phyloP scores from a whole-genome alignment of 139 green algal genomes.

The Auxenochlorella pyrenoidosa region DNA sequence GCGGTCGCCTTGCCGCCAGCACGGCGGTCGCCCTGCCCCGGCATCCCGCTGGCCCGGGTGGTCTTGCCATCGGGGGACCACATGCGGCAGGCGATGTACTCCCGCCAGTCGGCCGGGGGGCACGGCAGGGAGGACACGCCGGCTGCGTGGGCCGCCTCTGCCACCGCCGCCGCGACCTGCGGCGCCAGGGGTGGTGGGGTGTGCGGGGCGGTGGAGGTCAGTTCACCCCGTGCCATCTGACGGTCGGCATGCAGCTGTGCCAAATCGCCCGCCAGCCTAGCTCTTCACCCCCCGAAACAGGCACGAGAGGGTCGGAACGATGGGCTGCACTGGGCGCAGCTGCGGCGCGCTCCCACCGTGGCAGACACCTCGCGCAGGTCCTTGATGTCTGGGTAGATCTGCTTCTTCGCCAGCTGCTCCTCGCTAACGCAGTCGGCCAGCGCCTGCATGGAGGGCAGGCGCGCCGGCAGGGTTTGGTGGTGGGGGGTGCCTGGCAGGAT shows the following conservation, averaged over 20 bases:
- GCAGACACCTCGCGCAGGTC: constrained; percentile 46
- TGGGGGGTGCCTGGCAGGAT: too few species aligned
- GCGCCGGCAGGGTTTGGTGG: too few species aligned
- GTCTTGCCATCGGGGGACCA: constrained; percentile 34
- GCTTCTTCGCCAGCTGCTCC: constrained; percentile 47
- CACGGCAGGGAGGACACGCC: constrained; percentile 35
- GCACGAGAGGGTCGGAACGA: too few species aligned
- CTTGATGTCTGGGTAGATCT: constrained; percentile 57
- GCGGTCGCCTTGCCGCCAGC: neutral
- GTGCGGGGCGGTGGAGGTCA: neutral
- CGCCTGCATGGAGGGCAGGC: neutral
- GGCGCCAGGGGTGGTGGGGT: neutral
- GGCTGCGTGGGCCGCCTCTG: constrained; percentile 35
- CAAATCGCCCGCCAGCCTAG: too few species aligned
- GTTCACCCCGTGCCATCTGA: too few species aligned
- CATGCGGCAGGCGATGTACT: constrained; percentile 45
- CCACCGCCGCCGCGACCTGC: constrained; percentile 57
- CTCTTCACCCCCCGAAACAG: too few species aligned
- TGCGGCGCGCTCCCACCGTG: constrained; percentile 27
- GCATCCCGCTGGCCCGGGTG: neutral
- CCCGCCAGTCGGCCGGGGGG: constrained; percentile 34
- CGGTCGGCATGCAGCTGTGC: too few species aligned
- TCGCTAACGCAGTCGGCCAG: constrained; percentile 39
- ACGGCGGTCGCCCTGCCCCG: neutral
- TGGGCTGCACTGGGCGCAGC: too few species aligned